Evolutionary conservation across 768 basidiomycete genomes (phyloP), one percentile per base, ranked within the genome.

Genomic region (Heimioporus sp.): DNA sequence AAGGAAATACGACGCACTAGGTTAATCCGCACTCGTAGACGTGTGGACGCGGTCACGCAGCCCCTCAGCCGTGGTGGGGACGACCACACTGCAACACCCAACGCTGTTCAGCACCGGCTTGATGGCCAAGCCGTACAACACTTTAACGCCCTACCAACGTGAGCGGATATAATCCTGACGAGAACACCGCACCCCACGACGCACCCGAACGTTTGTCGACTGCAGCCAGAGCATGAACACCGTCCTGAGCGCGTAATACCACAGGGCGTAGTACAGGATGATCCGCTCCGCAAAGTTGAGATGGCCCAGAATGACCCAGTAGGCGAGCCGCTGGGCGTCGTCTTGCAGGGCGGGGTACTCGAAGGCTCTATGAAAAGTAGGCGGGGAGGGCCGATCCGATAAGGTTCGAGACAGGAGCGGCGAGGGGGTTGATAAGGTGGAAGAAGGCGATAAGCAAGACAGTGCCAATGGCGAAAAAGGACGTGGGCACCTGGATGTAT

Each of bases 321-420:
- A 99, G 3, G 95, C 95, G 65, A 98, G 80, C 94, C 94, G 97
- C 74, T 97, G 94, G 63, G 88, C 78, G 72, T 96, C 90, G 60
- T 96, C 92, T 59, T 86, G 79, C 53, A 85, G 77, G 3, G 81
- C 78, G n/a, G 92, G 90, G 5, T 80, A 72, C 72, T 99, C 96
- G 66, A 99, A 83, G 28, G 97, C 95, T 73, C 88, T 89, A 77
- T 46, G 94, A 97, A 70, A 97, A 83, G 71, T 92, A 98, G 6
- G 94, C 93, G 28, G 97, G 97, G 63, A 98, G 79, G 31, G n/a
- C n/a, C n/a, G 90, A 98, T 46, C 95, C 97, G 64, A 99, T 83
- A 63, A 97, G 78, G 74, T 97, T 96, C 53, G 96, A 96, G 58
- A 96, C 80, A 62, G 94, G 91, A 5, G 85, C 81, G 44, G 97